A percentile compares a stretch with the other conserved stretches of the same genome.
Conservation (phyloP, 2,329 filamentous ascomycete species). For the Amesomyces nigricolor region DNA sequence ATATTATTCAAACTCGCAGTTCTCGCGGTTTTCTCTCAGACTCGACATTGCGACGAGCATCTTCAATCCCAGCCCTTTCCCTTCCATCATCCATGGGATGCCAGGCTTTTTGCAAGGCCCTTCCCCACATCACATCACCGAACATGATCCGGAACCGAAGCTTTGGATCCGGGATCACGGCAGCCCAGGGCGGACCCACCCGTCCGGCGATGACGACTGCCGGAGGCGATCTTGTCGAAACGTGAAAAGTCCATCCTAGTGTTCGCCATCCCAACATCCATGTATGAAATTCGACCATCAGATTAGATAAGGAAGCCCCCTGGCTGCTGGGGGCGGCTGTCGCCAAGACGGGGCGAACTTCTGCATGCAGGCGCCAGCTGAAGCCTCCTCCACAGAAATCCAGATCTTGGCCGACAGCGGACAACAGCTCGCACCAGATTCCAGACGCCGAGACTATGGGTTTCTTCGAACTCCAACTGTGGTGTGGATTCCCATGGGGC, state of each 20-base stretch:
- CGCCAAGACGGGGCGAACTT: slow-evolving; percentile 13
- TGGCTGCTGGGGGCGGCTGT: neutral
- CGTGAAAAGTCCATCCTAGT: neutral
- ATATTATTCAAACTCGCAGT: too few species aligned
- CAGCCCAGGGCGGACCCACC: neutral
- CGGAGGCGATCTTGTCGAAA: neutral
- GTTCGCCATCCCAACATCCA: neutral
- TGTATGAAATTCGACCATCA: neutral
- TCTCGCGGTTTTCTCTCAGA: too few species aligned
- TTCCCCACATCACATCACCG: too few species aligned
- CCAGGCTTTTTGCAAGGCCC: neutral
- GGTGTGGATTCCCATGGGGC: neutral
- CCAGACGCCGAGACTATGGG: neutral
- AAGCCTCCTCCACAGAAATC: neutral
- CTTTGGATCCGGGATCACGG: neutral
- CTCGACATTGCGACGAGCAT: too few species aligned
- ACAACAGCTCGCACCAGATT: neutral
- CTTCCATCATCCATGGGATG: too few species aligned
- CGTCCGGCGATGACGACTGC: neutral
- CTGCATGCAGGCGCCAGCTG: slow-evolving; percentile 3
- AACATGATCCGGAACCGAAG: neutral
- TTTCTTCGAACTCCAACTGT: neutral
- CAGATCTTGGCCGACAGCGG: too few species aligned
- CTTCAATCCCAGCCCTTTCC: too few species aligned
- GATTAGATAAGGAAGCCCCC: slow-evolving; percentile 1